phyloP scores from a whole-genome alignment of 2,329 filamentous ascomycete genomes.

The Colletotrichum lupini region DNA sequence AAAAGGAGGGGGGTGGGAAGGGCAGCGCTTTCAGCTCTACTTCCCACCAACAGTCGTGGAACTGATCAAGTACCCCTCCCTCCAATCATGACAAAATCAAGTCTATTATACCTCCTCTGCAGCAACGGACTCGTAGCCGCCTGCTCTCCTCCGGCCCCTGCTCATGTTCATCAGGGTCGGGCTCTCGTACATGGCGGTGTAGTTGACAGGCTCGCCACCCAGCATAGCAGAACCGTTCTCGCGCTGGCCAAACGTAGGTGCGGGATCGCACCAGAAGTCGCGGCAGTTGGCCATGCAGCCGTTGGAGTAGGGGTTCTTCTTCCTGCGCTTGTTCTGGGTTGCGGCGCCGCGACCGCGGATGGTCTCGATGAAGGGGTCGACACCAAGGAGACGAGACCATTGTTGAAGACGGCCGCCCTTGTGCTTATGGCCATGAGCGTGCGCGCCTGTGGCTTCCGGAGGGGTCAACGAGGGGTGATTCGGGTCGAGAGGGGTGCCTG shows the following conservation, averaged over 20 bases:
- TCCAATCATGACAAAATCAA: not conserved
- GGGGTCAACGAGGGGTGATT: slow-evolving; percentile 72
- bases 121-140: slow-evolving; percentile 73
- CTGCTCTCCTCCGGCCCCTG: slow-evolving; percentile 57
- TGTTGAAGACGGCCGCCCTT: slow-evolving; percentile 77
- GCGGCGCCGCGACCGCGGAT: slow-evolving; percentile 85
- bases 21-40: too few species aligned
- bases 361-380: slow-evolving; percentile 94
- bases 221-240: slow-evolving; percentile 81
- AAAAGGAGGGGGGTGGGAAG: not conserved
- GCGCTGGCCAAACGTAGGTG: slow-evolving; percentile 80
- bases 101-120: slow-evolving; percentile 63
- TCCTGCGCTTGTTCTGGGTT: slow-evolving; percentile 62
- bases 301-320: slow-evolving; percentile 85
- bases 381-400: slow-evolving; percentile 86
- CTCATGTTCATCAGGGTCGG: slow-evolving; percentile 74
- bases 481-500: slow-evolving; percentile 76
- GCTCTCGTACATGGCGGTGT: slow-evolving; percentile 88
- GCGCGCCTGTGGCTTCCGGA: slow-evolving; percentile 50
- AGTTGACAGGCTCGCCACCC: slow-evolving; percentile 84
- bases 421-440: slow-evolving; percentile 61
- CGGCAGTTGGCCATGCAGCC: slow-evolving; percentile 90
- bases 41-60: not conserved
- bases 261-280: slow-evolving; percentile 96
- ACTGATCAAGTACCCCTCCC: not conserved